Evolutionary conservation across 1,284 basidiomycete species (phyloP).

Genomic region (Cystobasidium pallidum): DNA sequence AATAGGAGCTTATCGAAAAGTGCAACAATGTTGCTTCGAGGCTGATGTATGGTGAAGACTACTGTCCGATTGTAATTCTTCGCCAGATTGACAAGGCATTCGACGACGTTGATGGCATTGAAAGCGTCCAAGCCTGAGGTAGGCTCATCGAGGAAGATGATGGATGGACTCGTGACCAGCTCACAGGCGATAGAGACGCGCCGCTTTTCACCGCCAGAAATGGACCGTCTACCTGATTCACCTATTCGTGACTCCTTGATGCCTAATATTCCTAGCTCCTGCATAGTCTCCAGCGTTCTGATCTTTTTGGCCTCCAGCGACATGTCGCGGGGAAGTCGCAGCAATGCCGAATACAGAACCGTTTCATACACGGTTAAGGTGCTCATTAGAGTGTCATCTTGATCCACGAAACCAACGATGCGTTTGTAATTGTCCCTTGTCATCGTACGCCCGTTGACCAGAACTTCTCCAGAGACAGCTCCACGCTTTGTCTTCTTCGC

Average conservation of each 20-base stretch:
- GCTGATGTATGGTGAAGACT: slow-evolving; percentile 96
- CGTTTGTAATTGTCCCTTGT: slow-evolving; percentile 75
- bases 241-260: slow-evolving; percentile 91
- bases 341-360: slow-evolving; percentile 85
- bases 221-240: slow-evolving; percentile 78
- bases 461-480: slow-evolving; percentile 69
- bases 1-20: slow-evolving; percentile 90
- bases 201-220: slow-evolving; percentile 94
- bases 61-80: slow-evolving; percentile 91
- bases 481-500: slow-evolving; percentile 87
- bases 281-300: slow-evolving; percentile 91
- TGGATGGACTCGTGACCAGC: slow-evolving; percentile 91
- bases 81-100: slow-evolving; percentile 81
- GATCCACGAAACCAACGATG: slow-evolving; percentile 92
- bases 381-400: slow-evolving; percentile 95
- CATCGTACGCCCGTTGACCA: slow-evolving; percentile 84
- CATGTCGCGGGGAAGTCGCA: slow-evolving; percentile 92
- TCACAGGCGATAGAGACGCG: slow-evolving; percentile 98
- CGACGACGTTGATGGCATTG: slow-evolving; percentile 93
- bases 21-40: slow-evolving; percentile 94
- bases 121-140: slow-evolving; percentile 80
- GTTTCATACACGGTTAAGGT: slow-evolving; percentile 98
- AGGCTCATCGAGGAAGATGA: slow-evolving; percentile 94
- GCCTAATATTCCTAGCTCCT: slow-evolving; percentile 87
- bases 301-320: slow-evolving; percentile 89